These are phyloP conservation scores for Chloris gayana DNA, from an alignment of 176 grass and related monocot species.

Conservation along the genomic window DNA sequence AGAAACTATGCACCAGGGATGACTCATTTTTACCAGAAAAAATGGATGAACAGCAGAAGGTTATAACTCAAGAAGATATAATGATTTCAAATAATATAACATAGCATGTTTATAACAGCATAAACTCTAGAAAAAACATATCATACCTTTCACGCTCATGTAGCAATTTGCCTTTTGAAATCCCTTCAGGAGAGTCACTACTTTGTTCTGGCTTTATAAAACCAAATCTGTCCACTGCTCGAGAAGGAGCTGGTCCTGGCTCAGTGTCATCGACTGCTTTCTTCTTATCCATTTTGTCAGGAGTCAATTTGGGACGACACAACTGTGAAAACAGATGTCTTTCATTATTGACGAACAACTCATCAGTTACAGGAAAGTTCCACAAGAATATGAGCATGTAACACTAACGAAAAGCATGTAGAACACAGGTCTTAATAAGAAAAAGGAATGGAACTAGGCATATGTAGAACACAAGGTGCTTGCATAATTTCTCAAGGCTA, in stretches of 20 bases:
- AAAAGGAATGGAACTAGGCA: background rate
- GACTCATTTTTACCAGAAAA: background rate
- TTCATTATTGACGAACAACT: constrained; percentile 16
- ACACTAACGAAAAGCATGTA: background rate
- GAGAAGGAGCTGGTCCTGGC: constrained; percentile 52
- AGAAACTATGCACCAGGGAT: constrained; percentile 10
- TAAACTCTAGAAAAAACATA: background rate
- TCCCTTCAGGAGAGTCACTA: constrained; percentile 48
- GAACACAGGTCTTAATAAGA: background rate
- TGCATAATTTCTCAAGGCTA: background rate
- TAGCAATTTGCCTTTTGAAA: constrained; percentile 48
- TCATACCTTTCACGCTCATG: constrained; percentile 62
- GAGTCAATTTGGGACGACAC: background rate
- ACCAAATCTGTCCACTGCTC: constrained; percentile 64
- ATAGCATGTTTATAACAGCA: background rate
- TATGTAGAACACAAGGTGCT: background rate
- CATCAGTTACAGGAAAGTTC: background rate
- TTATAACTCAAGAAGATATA: constrained; percentile 2
- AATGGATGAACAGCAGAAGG: background rate
- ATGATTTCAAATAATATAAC: background rate
- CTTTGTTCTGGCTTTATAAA: constrained; percentile 67
- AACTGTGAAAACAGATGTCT: background rate
- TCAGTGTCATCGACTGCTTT: constrained; percentile 51
- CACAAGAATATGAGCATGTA: background rate
- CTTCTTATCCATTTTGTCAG: constrained; percentile 73